Percentiles rank a stretch among this genome's conserved stretches.
Conservation (phyloP, 331 rosid species). For the Phaseolus coccineus region DNA sequence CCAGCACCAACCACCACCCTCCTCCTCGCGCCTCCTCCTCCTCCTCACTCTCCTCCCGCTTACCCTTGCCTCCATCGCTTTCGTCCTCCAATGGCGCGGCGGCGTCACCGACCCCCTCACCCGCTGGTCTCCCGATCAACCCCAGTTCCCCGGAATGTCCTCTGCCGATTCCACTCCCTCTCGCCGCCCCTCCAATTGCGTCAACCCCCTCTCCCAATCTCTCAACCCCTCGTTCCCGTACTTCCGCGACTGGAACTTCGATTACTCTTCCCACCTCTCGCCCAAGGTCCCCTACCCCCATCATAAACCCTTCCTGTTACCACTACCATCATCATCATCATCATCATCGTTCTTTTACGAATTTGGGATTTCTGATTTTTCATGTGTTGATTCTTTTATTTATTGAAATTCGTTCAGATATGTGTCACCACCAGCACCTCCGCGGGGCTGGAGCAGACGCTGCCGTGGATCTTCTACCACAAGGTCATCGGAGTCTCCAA, state of each 20-base stretch:
- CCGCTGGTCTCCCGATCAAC: conserved; percentile 80
- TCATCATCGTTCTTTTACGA: background rate
- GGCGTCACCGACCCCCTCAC: conserved; percentile 77
- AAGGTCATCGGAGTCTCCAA: conserved; percentile 91
- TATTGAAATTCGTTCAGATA: conserved; percentile 54
- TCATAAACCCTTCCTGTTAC: background rate
- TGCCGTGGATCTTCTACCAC: conserved; percentile 97
- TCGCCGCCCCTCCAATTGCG: conserved; percentile 56
- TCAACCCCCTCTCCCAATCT: conserved; percentile 57
- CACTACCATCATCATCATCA: background rate
- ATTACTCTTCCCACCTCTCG: conserved; percentile 62
- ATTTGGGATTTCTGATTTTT: background rate
- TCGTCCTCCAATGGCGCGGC: conserved; percentile 96
- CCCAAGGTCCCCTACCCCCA: conserved; percentile 65
- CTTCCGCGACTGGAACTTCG: conserved; percentile 71
- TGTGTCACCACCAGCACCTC: conserved; percentile 91
- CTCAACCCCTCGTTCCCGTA: conserved; percentile 73
- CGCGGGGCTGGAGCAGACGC: conserved; percentile 85
- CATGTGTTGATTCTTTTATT: background rate
- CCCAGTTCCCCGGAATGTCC: conserved; percentile 78
- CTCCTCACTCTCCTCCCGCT: conserved; percentile 75
- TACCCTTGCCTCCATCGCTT: conserved; percentile 83
- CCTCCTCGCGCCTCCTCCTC: conserved; percentile 64
- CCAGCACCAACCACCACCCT: background rate
- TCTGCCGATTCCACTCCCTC: conserved; percentile 34